Percentiles rank a stretch among this genome's conserved stretches.
Evolutionary conservation across 2,329 filamentous ascomycete genomes (phyloP).

Genomic region (Diaporthe sp.): DNA sequence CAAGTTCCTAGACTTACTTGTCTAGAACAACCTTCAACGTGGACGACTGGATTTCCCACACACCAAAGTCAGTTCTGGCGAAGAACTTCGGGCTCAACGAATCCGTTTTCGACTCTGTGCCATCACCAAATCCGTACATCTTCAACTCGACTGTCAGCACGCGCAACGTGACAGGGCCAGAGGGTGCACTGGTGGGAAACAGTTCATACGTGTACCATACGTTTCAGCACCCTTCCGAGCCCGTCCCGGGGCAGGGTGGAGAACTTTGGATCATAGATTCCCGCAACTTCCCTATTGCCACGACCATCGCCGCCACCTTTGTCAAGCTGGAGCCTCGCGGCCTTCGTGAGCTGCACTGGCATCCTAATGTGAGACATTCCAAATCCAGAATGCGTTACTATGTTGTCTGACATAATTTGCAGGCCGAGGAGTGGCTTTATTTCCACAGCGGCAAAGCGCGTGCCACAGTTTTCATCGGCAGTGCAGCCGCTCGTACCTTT

Average conservation of each 20-base stretch:
- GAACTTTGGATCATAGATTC: conserved; percentile 75
- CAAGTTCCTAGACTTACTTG: background rate
- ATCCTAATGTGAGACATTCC: conserved; percentile 68
- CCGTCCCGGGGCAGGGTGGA: conserved; percentile 73
- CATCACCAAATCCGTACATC: conserved; percentile 73
- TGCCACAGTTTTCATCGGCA: conserved; percentile 76
- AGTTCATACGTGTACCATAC: conserved; percentile 75
- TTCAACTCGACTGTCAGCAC: conserved; percentile 67
- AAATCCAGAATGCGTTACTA: background rate
- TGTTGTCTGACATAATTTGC: background rate
- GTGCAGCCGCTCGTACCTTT: conserved; percentile 73
- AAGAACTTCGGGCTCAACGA: conserved; percentile 77
- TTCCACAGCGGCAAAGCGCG: conserved; percentile 74
- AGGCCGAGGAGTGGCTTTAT: conserved; percentile 80
- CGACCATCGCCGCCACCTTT: conserved; percentile 75
- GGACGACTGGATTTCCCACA: conserved; percentile 78
- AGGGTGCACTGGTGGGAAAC: conserved; percentile 64
- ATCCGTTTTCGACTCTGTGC: conserved; percentile 71
- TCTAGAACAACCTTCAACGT: conserved; percentile 76
- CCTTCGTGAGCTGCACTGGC: conserved; percentile 78
- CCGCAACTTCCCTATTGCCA: conserved; percentile 75
- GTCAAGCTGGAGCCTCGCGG: conserved; percentile 74
- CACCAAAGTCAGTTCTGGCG: conserved; percentile 71
- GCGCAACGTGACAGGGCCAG: conserved; percentile 59
- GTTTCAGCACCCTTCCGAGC: conserved; percentile 66